Evolutionary conservation across 108 stramenopile genomes (phyloP).

Genomic region (Pseudonitzschia multistriata): DNA sequence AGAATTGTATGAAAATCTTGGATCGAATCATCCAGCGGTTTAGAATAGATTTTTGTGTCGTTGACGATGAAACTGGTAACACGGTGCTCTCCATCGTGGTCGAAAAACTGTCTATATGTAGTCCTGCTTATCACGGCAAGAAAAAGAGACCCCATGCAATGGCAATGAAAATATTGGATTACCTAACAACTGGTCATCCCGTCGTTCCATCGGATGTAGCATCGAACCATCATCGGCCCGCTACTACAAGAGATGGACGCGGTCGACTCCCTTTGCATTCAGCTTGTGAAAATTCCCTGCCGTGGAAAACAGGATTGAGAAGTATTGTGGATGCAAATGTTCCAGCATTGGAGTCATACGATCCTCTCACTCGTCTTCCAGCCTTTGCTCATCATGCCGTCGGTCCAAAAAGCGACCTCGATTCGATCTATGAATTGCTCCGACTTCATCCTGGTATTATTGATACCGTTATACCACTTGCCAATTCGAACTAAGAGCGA

Average conservation of each 20-base stretch:
- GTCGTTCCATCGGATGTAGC: background rate
- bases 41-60: background rate
- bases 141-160: background rate
- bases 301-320: background rate
- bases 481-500: too few relatives aligned
- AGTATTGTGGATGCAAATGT: background rate
- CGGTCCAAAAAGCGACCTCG: background rate
- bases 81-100: constrained; percentile 5
- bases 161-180: background rate
- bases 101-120: background rate
- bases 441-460: constrained; percentile 9
- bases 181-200: background rate
- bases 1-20: background rate
- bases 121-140: background rate
- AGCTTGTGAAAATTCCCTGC: constrained; percentile 6
- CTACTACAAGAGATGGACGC: background rate
- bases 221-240: background rate
- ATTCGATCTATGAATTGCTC: constrained; percentile 11
- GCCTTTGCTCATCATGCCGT: constrained; percentile 10
- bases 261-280: constrained; percentile 4
- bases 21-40: background rate
- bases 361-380: constrained; percentile 1
- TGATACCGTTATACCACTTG: background rate
- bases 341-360: constrained; percentile 1
- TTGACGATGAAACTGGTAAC: constrained; percentile 3